phyloP scores from a whole-genome alignment of 768 basidiomycete genomes.

The Rubroboletus satanas region DNA sequence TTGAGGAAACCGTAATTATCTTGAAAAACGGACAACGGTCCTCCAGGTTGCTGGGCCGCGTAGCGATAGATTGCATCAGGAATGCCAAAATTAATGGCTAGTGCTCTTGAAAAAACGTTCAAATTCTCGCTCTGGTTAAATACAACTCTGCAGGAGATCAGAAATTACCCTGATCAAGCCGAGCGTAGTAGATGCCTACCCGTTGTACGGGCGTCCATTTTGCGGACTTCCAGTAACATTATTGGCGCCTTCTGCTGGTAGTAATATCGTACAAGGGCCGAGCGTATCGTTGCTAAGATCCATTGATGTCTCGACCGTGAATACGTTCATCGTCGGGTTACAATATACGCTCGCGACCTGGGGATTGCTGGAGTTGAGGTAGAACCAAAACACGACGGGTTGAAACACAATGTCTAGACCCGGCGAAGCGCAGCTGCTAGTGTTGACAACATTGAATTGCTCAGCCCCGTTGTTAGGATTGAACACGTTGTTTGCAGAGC shows the following conservation, averaged over 20 bases:
- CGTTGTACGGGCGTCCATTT: conserved; percentile 54
- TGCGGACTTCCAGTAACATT: conserved; percentile 49
- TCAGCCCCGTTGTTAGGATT: conserved; percentile 34
- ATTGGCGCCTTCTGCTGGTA: conserved; percentile 36
- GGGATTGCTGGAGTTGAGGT: conserved; percentile 34
- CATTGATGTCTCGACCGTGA: conserved; percentile 41
- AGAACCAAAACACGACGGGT: conserved; percentile 71
- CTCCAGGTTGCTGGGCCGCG: conserved; percentile 41
- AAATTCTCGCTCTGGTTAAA: conserved; percentile 36
- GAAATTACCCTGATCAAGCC: neutral
- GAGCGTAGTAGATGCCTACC: conserved; percentile 35
- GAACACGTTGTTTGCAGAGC: conserved; percentile 37
- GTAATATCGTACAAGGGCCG: conserved; percentile 32
- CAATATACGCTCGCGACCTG: conserved; percentile 57
- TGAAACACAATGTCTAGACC: conserved; percentile 37
- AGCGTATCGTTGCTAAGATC: conserved; percentile 43
- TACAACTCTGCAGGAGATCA: conserved; percentile 34
- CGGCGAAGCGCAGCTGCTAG: conserved; percentile 29
- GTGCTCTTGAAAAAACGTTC: conserved; percentile 51
- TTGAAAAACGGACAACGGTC: conserved; percentile 45
- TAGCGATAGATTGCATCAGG: conserved; percentile 57
- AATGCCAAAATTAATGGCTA: conserved; percentile 47
- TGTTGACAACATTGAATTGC: conserved; percentile 50
- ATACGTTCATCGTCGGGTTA: conserved; percentile 44
- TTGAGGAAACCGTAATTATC: conserved; percentile 48